phyloP scores from a whole-genome alignment of 1,284 basidiomycete species.

The Schizopora paradoxa region DNA sequence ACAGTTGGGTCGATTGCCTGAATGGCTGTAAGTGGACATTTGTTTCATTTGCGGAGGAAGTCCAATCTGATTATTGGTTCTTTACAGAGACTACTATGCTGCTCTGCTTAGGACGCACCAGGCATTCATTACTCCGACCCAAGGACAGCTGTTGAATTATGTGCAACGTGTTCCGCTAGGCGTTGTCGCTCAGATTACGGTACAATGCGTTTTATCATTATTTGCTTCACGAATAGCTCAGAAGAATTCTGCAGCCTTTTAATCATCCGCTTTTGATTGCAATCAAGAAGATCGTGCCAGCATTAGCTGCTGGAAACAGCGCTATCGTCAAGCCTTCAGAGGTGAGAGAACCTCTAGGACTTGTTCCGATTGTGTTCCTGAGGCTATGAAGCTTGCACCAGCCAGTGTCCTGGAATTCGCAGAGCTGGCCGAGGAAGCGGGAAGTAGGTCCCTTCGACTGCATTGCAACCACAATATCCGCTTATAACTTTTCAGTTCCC shows the following conservation, averaged over 20 bases:
- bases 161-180: conserved; percentile 75
- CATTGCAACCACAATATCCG: background rate
- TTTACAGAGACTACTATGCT: conserved; percentile 64
- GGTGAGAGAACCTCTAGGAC: conserved; percentile 29
- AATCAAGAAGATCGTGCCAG: conserved; percentile 81
- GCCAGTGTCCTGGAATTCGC: conserved; percentile 74
- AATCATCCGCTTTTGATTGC: conserved; percentile 81
- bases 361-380: conserved; percentile 1
- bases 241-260: conserved; percentile 51
- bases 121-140: conserved; percentile 68
- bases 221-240: background rate
- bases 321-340: conserved; percentile 81
- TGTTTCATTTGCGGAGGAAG: conserved; percentile 29
- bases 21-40: conserved; percentile 65
- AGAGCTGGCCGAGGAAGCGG: conserved; percentile 55
- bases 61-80: too few relatives aligned
- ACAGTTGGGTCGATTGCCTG: conserved; percentile 67
- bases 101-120: conserved; percentile 66
- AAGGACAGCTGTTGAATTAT: conserved; percentile 73
- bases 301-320: conserved; percentile 78
- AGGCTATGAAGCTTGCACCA: conserved; percentile 55
- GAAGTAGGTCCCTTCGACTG: conserved; percentile 39
- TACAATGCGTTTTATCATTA: conserved; percentile 27
- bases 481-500: conserved; percentile 46
- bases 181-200: conserved; percentile 80